These are phyloP conservation scores for Leccinum uliginosum DNA, from an alignment of 768 basidiomycete species.

Conservation along the genomic window DNA sequence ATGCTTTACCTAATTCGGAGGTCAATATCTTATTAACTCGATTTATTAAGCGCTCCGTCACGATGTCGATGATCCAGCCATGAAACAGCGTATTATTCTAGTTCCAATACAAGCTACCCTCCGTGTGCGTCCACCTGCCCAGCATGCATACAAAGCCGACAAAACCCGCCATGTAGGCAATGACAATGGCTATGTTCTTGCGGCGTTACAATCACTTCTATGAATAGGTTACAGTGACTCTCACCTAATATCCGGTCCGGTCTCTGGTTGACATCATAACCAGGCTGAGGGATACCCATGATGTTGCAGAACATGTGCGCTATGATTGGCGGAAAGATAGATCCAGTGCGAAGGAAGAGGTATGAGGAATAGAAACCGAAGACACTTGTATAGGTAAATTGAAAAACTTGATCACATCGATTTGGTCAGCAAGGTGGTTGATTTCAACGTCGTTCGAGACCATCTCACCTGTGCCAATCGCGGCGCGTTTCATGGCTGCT, in stretches of 20 bases:
- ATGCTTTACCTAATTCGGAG: conserved; percentile 15
- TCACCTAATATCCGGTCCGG: conserved; percentile 49
- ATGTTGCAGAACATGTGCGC: conserved; percentile 92
- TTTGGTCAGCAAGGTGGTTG: conserved; percentile 12
- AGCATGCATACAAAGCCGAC: conserved; percentile 53
- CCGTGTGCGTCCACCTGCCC: conserved; percentile 43
- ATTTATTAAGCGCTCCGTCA: background rate
- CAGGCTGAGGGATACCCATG: conserved; percentile 82
- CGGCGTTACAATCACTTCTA: conserved; percentile 9
- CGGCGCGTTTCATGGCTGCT: conserved; percentile 61
- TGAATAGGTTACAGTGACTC: conserved; percentile 24
- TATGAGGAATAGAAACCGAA: conserved; percentile 89
- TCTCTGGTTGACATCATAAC: conserved; percentile 49
- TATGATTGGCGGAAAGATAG: conserved; percentile 69
- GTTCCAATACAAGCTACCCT: conserved; percentile 42
- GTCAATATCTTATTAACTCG: conserved; percentile 3
- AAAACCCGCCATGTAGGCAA: conserved; percentile 57
- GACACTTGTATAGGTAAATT: conserved; percentile 84
- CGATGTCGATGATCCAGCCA: conserved; percentile 10
- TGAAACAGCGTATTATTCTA: conserved; percentile 6
- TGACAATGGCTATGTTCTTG: conserved; percentile 43
- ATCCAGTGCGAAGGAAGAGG: conserved; percentile 82
- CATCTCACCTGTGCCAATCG: conserved; percentile 49
- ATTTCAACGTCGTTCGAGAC: background rate
- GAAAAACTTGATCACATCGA: conserved; percentile 56